phyloP scores from a whole-genome alignment of 768 basidiomycete genomes.

The Mycena rebaudengoi region DNA sequence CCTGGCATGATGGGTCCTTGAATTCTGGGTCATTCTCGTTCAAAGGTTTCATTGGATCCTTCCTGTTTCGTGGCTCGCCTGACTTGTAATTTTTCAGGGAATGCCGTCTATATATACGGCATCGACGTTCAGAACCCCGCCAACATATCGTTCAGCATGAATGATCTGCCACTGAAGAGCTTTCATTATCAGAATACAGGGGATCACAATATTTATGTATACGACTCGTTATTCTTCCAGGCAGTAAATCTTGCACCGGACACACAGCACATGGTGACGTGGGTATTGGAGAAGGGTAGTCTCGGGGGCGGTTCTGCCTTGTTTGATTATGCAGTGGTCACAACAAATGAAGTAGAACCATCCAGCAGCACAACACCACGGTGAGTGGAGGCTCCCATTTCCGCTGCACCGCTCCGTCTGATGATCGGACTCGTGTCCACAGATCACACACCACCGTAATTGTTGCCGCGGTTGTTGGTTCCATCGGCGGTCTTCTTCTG shows the following conservation, averaged over 20 bases:
- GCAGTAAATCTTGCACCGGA: not conserved
- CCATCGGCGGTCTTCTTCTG: too few species aligned
- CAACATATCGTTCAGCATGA: constrained; percentile 7
- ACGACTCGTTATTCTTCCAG: not conserved
- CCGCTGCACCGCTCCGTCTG: too few species aligned
- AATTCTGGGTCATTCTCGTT: too few species aligned
- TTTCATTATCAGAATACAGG: not conserved
- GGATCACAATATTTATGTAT: not conserved
- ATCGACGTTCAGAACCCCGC: not conserved
- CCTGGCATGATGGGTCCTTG: too few species aligned
- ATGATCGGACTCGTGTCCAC: too few species aligned
- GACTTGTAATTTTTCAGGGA: not conserved
- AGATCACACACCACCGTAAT: too few species aligned
- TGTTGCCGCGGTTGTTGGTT: too few species aligned
- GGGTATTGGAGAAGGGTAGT: not conserved
- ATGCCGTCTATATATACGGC: constrained; percentile 17
- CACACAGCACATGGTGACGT: not conserved
- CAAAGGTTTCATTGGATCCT: too few species aligned
- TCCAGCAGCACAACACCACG: too few species aligned
- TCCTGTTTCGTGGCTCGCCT: too few species aligned
- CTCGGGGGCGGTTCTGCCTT: not conserved
- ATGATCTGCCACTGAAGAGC: not conserved
- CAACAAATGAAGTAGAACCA: too few species aligned
- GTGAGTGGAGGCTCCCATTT: too few species aligned
- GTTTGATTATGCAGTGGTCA: constrained; percentile 8